A percentile compares a stretch with the other conserved stretches of the same genome.
These are phyloP conservation scores for Colletotrichum sublineola DNA, from an alignment of 2,329 filamentous ascomycete species.

Conservation along the genomic window DNA sequence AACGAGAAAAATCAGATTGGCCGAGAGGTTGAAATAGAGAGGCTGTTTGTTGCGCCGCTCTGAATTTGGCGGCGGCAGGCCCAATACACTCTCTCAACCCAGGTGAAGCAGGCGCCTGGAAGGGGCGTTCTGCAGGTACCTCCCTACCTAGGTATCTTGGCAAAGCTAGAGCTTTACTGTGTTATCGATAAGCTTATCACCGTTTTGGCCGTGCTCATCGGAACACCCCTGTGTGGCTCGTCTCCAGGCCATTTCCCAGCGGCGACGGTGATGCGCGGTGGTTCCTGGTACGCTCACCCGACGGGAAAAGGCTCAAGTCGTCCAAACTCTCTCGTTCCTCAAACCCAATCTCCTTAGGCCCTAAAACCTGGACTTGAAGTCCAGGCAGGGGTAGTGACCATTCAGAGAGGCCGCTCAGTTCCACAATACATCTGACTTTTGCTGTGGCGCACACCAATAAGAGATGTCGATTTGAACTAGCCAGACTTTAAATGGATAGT, in stretches of 20 bases:
- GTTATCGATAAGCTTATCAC: constrained; percentile 21
- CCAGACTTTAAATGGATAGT: too few species aligned
- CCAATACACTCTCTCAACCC: neutral
- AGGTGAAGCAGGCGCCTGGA: constrained; percentile 11
- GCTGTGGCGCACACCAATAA: too few species aligned
- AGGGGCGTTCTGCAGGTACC: neutral
- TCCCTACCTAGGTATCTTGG: neutral
- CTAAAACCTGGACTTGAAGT: too few species aligned
- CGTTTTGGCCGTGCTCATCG: neutral
- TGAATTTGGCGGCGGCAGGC: constrained; percentile 1
- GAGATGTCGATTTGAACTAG: too few species aligned
- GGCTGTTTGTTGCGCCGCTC: constrained; percentile 10
- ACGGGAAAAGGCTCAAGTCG: constrained; percentile 19
- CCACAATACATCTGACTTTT: too few species aligned
- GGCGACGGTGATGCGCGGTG: constrained; percentile 9
- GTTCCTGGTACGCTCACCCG: constrained; percentile 24
- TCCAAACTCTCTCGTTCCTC: constrained; percentile 21
- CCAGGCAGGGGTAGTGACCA: too few species aligned
- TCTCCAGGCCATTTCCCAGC: constrained; percentile 6
- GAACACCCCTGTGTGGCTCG: neutral
- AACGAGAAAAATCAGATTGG: neutral
- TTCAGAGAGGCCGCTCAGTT: too few species aligned
- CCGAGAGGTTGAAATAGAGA: constrained; percentile 4
- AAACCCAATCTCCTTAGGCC: too few species aligned
- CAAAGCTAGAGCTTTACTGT: neutral